Evolutionary conservation across 306 rosid genomes (phyloP), one percentile per base, ranked within the genome.

Genomic region (Astragalus glycyphyllos): DNA sequence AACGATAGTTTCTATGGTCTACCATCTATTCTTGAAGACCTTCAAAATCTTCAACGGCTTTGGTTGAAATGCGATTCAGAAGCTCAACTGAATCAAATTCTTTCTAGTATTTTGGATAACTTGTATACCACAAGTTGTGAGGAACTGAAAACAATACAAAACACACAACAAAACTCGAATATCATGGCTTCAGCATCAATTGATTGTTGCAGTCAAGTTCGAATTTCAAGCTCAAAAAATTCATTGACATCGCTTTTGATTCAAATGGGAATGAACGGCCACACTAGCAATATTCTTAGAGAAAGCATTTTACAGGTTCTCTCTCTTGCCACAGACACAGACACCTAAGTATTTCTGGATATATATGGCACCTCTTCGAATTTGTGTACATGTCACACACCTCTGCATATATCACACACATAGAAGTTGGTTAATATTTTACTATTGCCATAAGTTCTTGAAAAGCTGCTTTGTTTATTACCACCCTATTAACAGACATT

Each of bases 251-350:
- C 34, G 5, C 50, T 46, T 46, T 46, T 46, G 12, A 12, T 46
- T n/a, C 15, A 46, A 11, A 46, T 46, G 50, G 12, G 58, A 53
- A 17, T 17, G 58, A 53, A 53, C 34, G 17, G 58, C 58, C 58
- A 53, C 15, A 29, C 11, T 34, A 53, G 34, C 5, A 17, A 17
- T 17, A 53, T 26, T 8, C 58, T 53, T 8, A 53, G n/a, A 8
- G 34, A 53, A 53, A 53, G 8, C 58, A 53, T 53, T 20, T 53
- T 20, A 20, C 58, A 9, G 58, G 58, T 53, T 53, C 34, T 53
- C 58, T 53, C 34, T 50, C 56, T 50, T 15, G 1, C 56, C 15
- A 5, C 40, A 35, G 6, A 35, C 40, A 47, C 8, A 47, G 2
- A 13, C 17, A 47, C 17, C 8, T n/a, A 6, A 4, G 17, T n/a